Conservation (phyloP, 2,329 filamentous ascomycete genomes). For the Paraphoma sp. region DNA sequence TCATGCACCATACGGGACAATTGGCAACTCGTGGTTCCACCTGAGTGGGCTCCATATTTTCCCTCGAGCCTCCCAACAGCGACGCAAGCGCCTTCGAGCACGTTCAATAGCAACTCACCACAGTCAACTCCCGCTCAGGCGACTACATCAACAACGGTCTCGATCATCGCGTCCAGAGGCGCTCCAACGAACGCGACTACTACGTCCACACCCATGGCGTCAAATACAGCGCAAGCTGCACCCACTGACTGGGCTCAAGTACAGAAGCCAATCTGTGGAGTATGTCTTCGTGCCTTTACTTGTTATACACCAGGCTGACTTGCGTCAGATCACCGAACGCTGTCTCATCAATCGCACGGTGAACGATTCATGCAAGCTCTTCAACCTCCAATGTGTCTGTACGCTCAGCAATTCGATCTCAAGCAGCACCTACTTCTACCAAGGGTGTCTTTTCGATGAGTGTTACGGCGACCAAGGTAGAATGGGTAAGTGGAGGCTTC, state of each 20-base stretch:
- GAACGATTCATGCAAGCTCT: conserved; percentile 5
- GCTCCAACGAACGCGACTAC: not conserved
- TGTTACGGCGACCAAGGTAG: conserved; percentile 14
- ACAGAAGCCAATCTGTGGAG: conserved; percentile 15
- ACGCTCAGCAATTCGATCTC: conserved; percentile 15
- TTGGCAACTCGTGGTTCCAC: not conserved
- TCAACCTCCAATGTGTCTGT: conserved; percentile 24
- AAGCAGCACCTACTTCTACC: conserved; percentile 17
- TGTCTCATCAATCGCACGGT: conserved; percentile 11
- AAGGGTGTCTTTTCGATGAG: conserved; percentile 16
- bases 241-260: not conserved
- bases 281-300: not conserved
- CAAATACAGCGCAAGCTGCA: not conserved
- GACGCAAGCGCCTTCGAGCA: not conserved
- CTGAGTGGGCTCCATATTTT: not conserved
- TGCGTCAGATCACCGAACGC: conserved; percentile 9
- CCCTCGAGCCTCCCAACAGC: not conserved
- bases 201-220: not conserved
- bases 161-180: not conserved
- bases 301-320: not conserved
- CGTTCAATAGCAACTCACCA: too few species aligned
- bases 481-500: conserved; percentile 6
- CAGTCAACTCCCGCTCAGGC: too few species aligned
- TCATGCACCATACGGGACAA: not conserved
- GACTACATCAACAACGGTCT: not conserved